phyloP scores from a whole-genome alignment of 441 rosid genomes.

The Pelargonium exstipulatum region DNA sequence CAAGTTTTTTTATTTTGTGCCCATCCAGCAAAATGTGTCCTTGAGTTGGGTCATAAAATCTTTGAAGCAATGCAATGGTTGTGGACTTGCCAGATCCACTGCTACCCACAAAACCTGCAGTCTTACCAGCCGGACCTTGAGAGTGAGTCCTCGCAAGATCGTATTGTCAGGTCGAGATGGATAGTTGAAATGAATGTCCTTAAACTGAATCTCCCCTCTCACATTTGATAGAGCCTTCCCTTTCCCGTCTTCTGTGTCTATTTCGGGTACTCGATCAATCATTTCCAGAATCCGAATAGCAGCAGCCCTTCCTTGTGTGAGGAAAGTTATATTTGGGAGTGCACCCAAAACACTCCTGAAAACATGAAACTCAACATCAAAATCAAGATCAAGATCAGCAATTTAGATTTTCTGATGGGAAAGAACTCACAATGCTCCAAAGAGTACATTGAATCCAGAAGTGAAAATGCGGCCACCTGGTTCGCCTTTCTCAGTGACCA shows the following conservation, averaged over 20 bases:
- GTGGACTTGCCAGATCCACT: conserved; percentile 74
- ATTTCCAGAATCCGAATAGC: conserved; percentile 45
- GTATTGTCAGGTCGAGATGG: conserved; percentile 59
- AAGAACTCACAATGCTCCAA: conserved; percentile 52
- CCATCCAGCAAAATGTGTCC: conserved; percentile 59
- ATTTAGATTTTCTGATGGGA: too few relatives aligned
- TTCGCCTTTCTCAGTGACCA: conserved; percentile 53
- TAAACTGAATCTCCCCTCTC: conserved; percentile 54
- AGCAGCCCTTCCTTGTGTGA: conserved; percentile 52
- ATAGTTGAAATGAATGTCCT: conserved; percentile 41
- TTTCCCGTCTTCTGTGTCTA: conserved; percentile 48
- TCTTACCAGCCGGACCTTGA: conserved; percentile 54
- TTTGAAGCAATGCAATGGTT: conserved; percentile 48
- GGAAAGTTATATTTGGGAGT: conserved; percentile 51
- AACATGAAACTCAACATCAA: conserved; percentile 12
- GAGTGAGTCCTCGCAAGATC: conserved; percentile 49
- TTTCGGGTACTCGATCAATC: conserved; percentile 45
- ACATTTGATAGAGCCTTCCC: conserved; percentile 66
- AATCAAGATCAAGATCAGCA: not conserved
- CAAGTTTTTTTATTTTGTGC: conserved; percentile 48
- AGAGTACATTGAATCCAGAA: conserved; percentile 55
- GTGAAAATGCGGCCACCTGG: conserved; percentile 55
- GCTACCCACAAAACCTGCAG: conserved; percentile 57
- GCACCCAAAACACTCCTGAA: conserved; percentile 52
- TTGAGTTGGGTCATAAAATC: conserved; percentile 55